These are phyloP conservation scores for Imleria badia DNA, from an alignment of 768 basidiomycete species.

Conservation along the genomic window DNA sequence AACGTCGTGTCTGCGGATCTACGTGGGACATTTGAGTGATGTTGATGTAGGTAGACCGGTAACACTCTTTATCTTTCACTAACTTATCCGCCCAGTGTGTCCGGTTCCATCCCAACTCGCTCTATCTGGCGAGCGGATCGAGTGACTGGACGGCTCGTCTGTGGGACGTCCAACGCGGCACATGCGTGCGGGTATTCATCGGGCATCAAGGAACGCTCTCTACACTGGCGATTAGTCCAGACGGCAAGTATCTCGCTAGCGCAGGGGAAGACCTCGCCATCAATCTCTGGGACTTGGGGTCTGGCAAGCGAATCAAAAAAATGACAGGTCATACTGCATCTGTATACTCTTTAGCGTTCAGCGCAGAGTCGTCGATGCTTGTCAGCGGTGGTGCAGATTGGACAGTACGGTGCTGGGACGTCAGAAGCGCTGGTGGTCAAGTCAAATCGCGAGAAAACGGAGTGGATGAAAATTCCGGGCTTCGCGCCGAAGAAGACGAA, in stretches of 20 bases:
- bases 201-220: conserved; percentile 92
- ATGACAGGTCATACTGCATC: conserved; percentile 93
- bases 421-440: conserved; percentile 74
- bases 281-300: conserved; percentile 94
- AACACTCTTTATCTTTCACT: background rate
- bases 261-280: conserved; percentile 92
- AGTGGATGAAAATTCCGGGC: conserved; percentile 32
- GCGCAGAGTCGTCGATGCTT: conserved; percentile 85
- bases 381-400: conserved; percentile 93
- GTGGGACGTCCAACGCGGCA: conserved; percentile 97
- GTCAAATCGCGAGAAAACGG: conserved; percentile 61
- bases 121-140: conserved; percentile 96
- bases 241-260: conserved; percentile 91
- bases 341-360: conserved; percentile 88
- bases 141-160: conserved; percentile 94
- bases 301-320: conserved; percentile 93
- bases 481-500: conserved; percentile 47
- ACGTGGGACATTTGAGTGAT: conserved; percentile 94
- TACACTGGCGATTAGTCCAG: conserved; percentile 85
- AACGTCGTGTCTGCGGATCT: conserved; percentile 81
- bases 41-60: conserved; percentile 74
- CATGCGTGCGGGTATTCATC: conserved; percentile 92
- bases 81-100: conserved; percentile 63
- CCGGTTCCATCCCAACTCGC: conserved; percentile 94
- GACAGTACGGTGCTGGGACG: conserved; percentile 99